Percentiles rank a stretch among this genome's conserved stretches.
These are phyloP conservation scores for Neurospora tetraspora DNA, from an alignment of 495 filamentous ascomycete genomes.

Conservation along the genomic window DNA sequence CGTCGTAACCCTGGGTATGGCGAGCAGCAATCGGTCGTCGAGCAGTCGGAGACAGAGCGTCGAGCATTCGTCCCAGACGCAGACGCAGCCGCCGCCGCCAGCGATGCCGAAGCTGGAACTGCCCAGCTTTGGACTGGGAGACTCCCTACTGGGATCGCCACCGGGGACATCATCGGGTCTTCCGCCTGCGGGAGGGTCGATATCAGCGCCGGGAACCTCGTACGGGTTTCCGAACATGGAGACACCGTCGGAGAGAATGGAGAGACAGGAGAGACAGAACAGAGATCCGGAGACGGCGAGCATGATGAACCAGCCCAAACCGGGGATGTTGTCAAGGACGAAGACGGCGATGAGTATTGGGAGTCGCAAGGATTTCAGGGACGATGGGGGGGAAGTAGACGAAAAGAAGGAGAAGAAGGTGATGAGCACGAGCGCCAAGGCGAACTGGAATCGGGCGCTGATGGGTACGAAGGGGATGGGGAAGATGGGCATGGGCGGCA, in stretches of 20 bases:
- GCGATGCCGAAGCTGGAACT: background rate
- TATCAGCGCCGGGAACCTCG: background rate
- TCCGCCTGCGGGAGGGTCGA: background rate
- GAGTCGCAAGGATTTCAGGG: background rate
- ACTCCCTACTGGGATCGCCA: background rate
- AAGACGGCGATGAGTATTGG: background rate
- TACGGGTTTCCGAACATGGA: background rate
- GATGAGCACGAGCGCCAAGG: background rate
- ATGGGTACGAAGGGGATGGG: background rate
- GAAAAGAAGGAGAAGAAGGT: background rate
- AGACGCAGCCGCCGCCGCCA: background rate
- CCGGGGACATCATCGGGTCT: background rate
- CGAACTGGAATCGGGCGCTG: background rate
- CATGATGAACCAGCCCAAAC: background rate
- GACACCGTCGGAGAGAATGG: background rate
- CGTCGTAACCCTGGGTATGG: background rate
- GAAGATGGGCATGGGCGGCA: background rate
- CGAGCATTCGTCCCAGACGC: background rate
- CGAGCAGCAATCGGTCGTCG: background rate
- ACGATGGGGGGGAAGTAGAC: background rate
- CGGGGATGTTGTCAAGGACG: background rate
- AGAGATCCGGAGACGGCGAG: background rate
- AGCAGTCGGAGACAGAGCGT: background rate
- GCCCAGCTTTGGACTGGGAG: background rate
- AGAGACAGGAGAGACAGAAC: background rate